These are phyloP conservation scores for Geosmithia flava DNA, from an alignment of 2,329 filamentous ascomycete genomes.

Conservation along the genomic window DNA sequence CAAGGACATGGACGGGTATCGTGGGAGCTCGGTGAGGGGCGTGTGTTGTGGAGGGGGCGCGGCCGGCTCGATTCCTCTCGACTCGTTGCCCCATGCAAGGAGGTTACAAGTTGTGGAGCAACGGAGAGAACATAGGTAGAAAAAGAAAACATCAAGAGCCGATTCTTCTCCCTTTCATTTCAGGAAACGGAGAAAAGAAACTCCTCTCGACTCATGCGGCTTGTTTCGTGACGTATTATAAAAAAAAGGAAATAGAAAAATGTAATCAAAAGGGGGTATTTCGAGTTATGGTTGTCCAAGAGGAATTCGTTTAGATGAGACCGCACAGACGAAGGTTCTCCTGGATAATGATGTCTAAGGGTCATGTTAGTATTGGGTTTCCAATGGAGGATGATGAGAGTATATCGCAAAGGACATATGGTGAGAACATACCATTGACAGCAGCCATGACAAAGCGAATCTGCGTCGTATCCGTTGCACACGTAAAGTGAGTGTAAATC, in stretches of 20 bases:
- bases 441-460: constrained; percentile 99
- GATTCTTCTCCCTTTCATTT: background rate
- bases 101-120: background rate
- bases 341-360: constrained; percentile 95
- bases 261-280: constrained; percentile 26
- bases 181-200: constrained; percentile 6
- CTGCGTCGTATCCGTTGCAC: constrained; percentile 95
- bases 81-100: background rate
- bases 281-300: constrained; percentile 20
- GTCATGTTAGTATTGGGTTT: constrained; percentile 25
- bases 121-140: background rate
- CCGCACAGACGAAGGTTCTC: constrained; percentile 96
- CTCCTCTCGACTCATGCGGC: constrained; percentile 21
- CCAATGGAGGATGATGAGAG: no score
- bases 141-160: constrained; percentile 21
- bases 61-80: background rate
- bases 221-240: constrained; percentile 20
- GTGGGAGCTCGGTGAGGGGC: background rate
- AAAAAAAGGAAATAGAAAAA: constrained; percentile 4
- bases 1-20: constrained; percentile 1
- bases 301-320: constrained; percentile 61
- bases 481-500: constrained; percentile 99
- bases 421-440: constrained; percentile 70
- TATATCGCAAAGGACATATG: no score
- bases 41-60: background rate